Evolutionary conservation across 345 rosid genomes (phyloP), one percentile per base, ranked within the genome.

Genomic region (Eucalyptus cloeziana): DNA sequence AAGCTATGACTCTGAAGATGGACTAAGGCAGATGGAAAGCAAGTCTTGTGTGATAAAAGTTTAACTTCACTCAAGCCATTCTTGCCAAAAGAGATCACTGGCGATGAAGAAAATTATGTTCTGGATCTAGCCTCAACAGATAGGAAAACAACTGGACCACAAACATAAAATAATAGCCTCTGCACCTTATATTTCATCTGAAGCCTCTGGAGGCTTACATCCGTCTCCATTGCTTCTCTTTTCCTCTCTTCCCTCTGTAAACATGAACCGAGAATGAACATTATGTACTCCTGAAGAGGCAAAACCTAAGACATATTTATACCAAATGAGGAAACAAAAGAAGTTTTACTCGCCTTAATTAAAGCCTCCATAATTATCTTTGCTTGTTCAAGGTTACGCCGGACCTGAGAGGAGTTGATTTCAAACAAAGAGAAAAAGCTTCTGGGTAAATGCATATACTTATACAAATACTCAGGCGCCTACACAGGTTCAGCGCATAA

Each of bases 331-430:
- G 10, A 54, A 52, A 86, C 16, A 31, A 25, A 4, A 30, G 47
- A 86, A 86, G n/a, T n/a, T 86, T 30, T 27, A 86, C 64, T 90
- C 91, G 95, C 99, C 99, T 96, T 98, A 90, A 97, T 96, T 90
- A 98, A 93, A 49, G 98, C 95, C 91, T 95, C 99, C 62, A 98
- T 94, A 86, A 98, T 94, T 89, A 94, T 93, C 93, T 98, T 96
- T 76, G 99, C 99, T 92, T 98, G 99, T 86, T 95, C 99, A 80
- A 98, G 97, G 92, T 97, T 98, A 93, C 99, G 99, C 90, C 99
- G 94, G 91, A 98, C 98, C 99, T 98, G 95, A 91, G 88, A 90
- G 88, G 69, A 80, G 88, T 87, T 31, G 87, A 87, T 86, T 49
- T 86, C 87, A 88, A 87, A 43, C 22, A 81, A 49, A 58, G 50